Evolutionary conservation across 768 basidiomycete genomes (phyloP).

Genomic region (Leucocoprinus leucothites): DNA sequence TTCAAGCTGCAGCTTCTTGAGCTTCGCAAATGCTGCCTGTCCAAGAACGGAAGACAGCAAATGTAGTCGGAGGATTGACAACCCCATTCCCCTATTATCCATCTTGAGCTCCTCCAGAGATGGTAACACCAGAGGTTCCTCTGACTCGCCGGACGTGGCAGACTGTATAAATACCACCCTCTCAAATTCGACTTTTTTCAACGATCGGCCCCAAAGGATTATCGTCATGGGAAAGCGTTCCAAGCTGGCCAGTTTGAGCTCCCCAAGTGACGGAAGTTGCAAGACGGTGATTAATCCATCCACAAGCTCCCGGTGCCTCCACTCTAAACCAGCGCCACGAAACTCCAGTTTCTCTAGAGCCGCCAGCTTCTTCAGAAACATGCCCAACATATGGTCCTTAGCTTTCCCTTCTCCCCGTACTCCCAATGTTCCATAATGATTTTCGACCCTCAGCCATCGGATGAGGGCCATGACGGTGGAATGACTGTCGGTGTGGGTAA

Average conservation of each 20-base stretch:
- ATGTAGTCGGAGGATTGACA: background rate
- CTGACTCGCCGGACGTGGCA: background rate
- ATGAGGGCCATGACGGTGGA: background rate
- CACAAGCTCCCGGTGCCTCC: conserved; percentile 1
- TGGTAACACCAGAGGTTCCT: background rate
- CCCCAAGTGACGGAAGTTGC: conserved; percentile 4
- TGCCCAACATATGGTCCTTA: background rate
- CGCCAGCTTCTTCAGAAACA: background rate
- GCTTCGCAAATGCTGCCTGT: background rate
- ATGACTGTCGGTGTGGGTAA: background rate
- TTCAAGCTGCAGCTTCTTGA: conserved; percentile 7
- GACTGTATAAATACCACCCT: background rate
- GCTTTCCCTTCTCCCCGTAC: conserved; percentile 1
- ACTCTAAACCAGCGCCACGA: background rate
- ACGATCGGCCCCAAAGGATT: conserved; percentile 4
- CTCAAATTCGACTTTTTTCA: conserved; percentile 7
- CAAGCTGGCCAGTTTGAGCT: conserved; percentile 2
- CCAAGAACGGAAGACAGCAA: conserved; percentile 6
- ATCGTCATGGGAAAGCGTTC: conserved; percentile 5
- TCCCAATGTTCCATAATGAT: background rate
- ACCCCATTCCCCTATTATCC: conserved; percentile 7
- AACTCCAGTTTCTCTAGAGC: conserved; percentile 8
- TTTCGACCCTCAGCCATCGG: conserved; percentile 1
- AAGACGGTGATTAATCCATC: conserved; percentile 3
- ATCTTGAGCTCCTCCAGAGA: conserved; percentile 8